Conservation (phyloP, 371 early-diverging fungal genomes). For the Mortierella sp. region DNA sequence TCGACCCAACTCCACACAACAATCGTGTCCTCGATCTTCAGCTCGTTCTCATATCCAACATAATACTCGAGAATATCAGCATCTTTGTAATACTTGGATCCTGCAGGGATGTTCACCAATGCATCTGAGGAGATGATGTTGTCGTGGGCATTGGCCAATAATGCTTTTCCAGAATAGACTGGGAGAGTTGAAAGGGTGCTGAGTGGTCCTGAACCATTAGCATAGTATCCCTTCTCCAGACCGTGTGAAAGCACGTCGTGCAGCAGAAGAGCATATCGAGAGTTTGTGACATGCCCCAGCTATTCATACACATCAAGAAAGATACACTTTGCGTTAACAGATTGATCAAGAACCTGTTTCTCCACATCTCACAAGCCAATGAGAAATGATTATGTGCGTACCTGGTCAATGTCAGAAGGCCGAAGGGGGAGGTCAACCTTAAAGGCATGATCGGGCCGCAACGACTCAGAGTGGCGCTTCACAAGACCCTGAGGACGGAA, state of each 20-base stretch:
- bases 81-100: constrained; percentile 27
- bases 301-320: not conserved
- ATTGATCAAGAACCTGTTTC: not conserved
- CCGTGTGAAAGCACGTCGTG: constrained; percentile 33
- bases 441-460: constrained; percentile 40
- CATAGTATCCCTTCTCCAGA: constrained; percentile 36
- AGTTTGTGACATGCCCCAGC: constrained; percentile 49
- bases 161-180: not conserved
- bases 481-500: not conserved
- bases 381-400: not conserved
- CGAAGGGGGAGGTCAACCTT: constrained; percentile 21
- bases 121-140: not conserved
- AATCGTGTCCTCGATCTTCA: constrained; percentile 35
- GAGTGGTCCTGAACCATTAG: constrained; percentile 32
- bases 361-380: not conserved
- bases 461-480: not conserved
- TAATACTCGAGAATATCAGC: constrained; percentile 31
- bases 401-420: constrained; percentile 41
- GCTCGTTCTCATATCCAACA: constrained; percentile 44
- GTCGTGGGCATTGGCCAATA: not conserved
- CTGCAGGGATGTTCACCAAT: constrained; percentile 23
- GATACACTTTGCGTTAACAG: not conserved
- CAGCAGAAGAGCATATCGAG: constrained; percentile 24
- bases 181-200: constrained; percentile 18
- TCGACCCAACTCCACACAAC: constrained; percentile 57